Conservation (phyloP, 2,329 filamentous ascomycete species). For the Fusarium pilosicola region DNA sequence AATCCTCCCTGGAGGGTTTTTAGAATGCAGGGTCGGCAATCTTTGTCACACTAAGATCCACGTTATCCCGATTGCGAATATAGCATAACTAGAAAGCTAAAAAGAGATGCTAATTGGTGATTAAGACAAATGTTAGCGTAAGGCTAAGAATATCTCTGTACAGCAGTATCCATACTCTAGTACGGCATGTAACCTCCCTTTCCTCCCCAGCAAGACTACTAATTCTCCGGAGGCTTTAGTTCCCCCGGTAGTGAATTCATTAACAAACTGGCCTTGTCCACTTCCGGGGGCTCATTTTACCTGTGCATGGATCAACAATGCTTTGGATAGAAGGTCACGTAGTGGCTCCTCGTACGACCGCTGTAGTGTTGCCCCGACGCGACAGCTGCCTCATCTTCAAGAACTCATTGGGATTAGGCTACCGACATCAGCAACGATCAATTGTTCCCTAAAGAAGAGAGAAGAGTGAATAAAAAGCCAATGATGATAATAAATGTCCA, state of each 20-base stretch:
- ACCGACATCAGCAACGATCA: rapidly evolving
- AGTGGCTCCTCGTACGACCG: background rate
- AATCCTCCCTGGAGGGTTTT: background rate
- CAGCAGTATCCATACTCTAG: background rate
- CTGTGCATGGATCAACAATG: background rate
- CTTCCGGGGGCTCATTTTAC: background rate
- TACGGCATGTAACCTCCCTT: background rate
- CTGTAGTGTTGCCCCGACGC: background rate
- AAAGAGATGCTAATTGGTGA: background rate
- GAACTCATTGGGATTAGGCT: background rate
- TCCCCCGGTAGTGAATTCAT: background rate
- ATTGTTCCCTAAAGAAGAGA: too few relatives aligned
- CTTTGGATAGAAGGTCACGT: too few relatives aligned
- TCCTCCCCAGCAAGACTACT: rapidly evolving
- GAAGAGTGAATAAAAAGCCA: too few relatives aligned
- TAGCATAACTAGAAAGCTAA: too few relatives aligned
- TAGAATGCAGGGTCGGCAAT: background rate
- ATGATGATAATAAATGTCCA: too few relatives aligned
- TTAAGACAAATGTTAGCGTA: background rate
- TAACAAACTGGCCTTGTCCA: rapidly evolving
- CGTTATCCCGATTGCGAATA: background rate
- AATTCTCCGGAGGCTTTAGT: background rate
- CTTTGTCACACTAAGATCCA: background rate
- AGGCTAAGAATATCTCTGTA: background rate
- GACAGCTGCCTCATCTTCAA: background rate